Percentiles rank a stretch among this genome's conserved stretches.
phyloP scores from a whole-genome alignment of 2,329 filamentous ascomycete genomes.

The Gnomoniopsis smithogilvyi region DNA sequence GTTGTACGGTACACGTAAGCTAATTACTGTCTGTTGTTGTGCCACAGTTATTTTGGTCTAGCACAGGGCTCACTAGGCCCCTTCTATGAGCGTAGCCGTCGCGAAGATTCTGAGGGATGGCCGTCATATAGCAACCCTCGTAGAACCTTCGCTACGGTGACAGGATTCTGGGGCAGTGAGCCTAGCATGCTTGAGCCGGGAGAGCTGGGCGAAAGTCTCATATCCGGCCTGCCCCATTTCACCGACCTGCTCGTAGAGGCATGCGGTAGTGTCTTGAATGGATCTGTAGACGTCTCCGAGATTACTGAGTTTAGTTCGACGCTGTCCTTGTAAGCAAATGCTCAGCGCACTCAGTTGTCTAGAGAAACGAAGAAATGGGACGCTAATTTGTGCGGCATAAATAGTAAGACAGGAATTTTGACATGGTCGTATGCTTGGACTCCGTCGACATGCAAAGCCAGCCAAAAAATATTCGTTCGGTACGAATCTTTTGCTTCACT shows the following conservation, averaged over 20 bases:
- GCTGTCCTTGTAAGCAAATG: conserved; percentile 12
- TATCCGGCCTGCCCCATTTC: conserved; percentile 15
- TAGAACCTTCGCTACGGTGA: conserved; percentile 15
- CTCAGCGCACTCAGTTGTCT: neutral
- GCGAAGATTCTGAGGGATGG: conserved; percentile 15
- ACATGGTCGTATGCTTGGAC: conserved; percentile 17
- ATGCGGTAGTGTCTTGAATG: conserved; percentile 11
- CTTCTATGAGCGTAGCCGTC: conserved; percentile 14
- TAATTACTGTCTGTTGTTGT: neutral
- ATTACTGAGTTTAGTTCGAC: conserved; percentile 15
- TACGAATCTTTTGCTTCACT: conserved; percentile 14
- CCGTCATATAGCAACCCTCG: conserved; percentile 13
- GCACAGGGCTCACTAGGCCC: conserved; percentile 15
- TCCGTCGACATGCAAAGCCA: conserved; percentile 4
- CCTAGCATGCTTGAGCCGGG: conserved; percentile 14
- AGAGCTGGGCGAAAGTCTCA: conserved; percentile 14
- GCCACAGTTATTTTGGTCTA: conserved; percentile 14
- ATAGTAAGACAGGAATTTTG: conserved; percentile 12
- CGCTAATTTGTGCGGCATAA: neutral
- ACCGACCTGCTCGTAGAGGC: conserved; percentile 12
- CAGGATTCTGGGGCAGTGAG: conserved; percentile 15
- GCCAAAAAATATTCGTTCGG: neutral
- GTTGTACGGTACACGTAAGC: neutral
- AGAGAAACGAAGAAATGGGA: neutral
- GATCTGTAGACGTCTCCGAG: neutral